Evolutionary conservation across 257 asterid species (phyloP), one percentile per base, ranked within the genome.

Genomic region (Thymus mandschuricus): DNA sequence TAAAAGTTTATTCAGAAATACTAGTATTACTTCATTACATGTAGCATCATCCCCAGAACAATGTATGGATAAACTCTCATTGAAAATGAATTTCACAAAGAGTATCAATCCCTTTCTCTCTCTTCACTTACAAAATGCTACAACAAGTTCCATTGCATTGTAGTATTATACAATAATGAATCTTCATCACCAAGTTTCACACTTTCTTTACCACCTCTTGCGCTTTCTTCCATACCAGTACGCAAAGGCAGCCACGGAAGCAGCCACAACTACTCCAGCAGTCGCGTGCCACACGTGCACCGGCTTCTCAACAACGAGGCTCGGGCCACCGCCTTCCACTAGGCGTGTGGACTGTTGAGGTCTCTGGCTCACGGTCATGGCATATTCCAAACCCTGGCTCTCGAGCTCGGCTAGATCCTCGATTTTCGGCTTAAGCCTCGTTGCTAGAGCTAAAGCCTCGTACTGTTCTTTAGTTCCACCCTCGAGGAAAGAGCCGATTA

Each of bases 401-500:
- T 80, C 89, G 12, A 92, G 81, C 84, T 82, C 91, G 7, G 38
- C 75, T 57, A 77, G 57, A 75, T 89, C 91, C 46, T 82, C 87
- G 43, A 89, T 58, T 60, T 67, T 81, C 1, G 97, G 96, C 60
- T 76, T 80, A 67, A 86, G 73, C 83, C 85, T 81, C 1, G 96
- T 86, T 43, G 81, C 85, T 68, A 52, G 76, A 28, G 96, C 93
- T 71, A 92, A 75, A 28, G 95, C 92, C 73, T 84, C 86, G 0
- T 89, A 89, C 73, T 89, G 91, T 66, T 89, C 97, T 80, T 85
- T 88, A 15, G 89, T 86, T 77, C 97, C 98, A 44, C 98, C 98
- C 69, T 92, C 98, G 3, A 92, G 96, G 65, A 92, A 92, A 13
- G 97, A 92, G 3, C 98, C 98, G 0, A 88, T 84, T 2, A 92